A percentile compares a stretch with the other conserved stretches of the same genome.
phyloP scores from a whole-genome alignment of 2,329 filamentous ascomycete species.

The Orbilia oligospora region DNA sequence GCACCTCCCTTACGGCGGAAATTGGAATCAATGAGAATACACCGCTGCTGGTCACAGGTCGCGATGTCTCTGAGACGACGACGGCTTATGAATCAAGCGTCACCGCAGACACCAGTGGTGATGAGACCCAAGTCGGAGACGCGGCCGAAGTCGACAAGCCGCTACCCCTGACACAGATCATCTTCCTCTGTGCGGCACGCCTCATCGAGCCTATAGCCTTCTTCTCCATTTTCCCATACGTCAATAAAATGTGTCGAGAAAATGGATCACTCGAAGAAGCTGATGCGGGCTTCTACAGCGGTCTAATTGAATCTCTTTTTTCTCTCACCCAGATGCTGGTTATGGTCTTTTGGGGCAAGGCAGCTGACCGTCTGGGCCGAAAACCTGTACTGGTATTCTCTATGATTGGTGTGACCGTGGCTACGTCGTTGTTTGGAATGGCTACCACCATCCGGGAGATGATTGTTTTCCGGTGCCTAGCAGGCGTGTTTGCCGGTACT shows the following conservation, averaged over 20 bases:
- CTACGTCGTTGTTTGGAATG: constrained; percentile 78
- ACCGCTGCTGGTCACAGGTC: constrained; percentile 1
- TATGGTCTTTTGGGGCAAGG: constrained; percentile 81
- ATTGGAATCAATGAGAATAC: constrained; percentile 25
- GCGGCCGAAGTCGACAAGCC: constrained; percentile 69
- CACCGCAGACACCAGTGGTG: background rate
- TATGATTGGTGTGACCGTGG: constrained; percentile 75
- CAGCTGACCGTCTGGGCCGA: constrained; percentile 78
- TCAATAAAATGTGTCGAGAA: constrained; percentile 81
- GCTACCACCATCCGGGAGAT: constrained; percentile 79
- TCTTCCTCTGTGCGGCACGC: constrained; percentile 80
- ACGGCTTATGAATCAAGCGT: constrained; percentile 1
- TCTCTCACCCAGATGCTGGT: constrained; percentile 82
- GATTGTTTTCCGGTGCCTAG: constrained; percentile 79
- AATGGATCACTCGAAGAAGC: constrained; percentile 74
- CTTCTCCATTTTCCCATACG: constrained; percentile 85
- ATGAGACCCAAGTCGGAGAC: constrained; percentile 21
- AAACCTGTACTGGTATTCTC: constrained; percentile 80
- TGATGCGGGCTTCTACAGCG: constrained; percentile 85
- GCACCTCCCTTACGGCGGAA: background rate
- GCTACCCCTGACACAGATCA: constrained; percentile 76
- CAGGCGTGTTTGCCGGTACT: constrained; percentile 81
- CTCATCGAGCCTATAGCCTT: constrained; percentile 84
- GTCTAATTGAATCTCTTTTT: constrained; percentile 81
- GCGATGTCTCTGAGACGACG: constrained; percentile 7